Percentiles rank a stretch among this genome's conserved stretches.
Conservation (phyloP, 306 rosid genomes). For the Vigna hirtella region DNA sequence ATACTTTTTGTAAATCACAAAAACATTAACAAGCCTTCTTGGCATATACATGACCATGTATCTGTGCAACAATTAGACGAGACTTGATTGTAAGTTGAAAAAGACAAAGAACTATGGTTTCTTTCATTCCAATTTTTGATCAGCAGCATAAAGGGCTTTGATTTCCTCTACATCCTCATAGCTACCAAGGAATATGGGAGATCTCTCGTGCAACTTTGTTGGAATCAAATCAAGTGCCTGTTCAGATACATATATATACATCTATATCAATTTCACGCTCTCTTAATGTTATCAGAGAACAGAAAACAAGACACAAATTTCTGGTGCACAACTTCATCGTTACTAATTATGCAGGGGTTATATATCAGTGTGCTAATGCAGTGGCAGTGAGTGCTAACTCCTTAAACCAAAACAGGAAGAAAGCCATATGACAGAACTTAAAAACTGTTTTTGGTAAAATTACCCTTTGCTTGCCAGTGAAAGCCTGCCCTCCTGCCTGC, state of each 20-base stretch:
- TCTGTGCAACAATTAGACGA: background rate
- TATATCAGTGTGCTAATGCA: background rate
- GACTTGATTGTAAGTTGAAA: background rate
- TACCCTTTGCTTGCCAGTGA: constrained; percentile 85
- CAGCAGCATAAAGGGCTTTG: constrained; percentile 70
- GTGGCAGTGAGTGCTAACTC: background rate
- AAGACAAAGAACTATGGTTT: background rate
- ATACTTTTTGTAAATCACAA: background rate
- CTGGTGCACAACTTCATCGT: background rate
- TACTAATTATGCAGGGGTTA: background rate
- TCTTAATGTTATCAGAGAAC: background rate
- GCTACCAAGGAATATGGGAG: constrained; percentile 83
- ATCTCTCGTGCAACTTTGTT: constrained; percentile 68
- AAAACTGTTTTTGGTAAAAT: background rate
- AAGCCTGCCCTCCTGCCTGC: constrained; percentile 83
- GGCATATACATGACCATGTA: constrained; percentile 18
- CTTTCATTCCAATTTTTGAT: constrained; percentile 44
- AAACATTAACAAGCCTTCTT: constrained; percentile 1
- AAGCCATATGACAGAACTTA: too few species aligned
- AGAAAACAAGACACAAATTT: background rate
- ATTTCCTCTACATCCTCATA: constrained; percentile 78
- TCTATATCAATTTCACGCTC: background rate
- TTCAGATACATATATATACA: background rate
- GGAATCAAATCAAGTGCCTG: constrained; percentile 86
- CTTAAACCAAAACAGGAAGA: too few species aligned